Evolutionary conservation across 345 rosid genomes (phyloP).

Genomic region (Arabis hirsuta): DNA sequence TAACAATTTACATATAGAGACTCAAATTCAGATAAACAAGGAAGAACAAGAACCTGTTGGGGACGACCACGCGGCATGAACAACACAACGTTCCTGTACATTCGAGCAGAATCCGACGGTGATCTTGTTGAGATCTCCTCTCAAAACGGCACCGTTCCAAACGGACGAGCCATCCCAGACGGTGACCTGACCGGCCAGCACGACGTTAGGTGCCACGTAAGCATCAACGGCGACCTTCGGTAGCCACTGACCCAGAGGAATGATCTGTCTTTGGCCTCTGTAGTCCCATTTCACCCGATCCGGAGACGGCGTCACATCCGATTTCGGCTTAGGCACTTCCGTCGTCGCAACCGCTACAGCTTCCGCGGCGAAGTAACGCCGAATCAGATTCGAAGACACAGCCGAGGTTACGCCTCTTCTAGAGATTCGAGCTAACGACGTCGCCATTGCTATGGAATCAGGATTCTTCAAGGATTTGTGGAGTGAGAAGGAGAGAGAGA

Average conservation of each 20-base stretch:
- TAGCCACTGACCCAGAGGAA: conserved; percentile 92
- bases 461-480: conserved; percentile 17
- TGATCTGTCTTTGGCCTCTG: conserved; percentile 90
- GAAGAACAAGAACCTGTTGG: conserved; percentile 69
- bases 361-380: conserved; percentile 46
- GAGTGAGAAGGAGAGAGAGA: conserved; percentile 27
- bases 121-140: conserved; percentile 98
- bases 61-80: conserved; percentile 97
- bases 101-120: conserved; percentile 89
- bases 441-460: conserved; percentile 54
- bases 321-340: conserved; percentile 48
- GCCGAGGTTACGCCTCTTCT: conserved; percentile 43
- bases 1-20: background rate
- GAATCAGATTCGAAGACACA: conserved; percentile 17
- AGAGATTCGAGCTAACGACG: conserved; percentile 58
- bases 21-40: background rate
- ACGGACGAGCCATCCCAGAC: conserved; percentile 90
- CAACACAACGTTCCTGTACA: conserved; percentile 89
- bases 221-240: conserved; percentile 97
- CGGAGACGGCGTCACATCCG: conserved; percentile 60
- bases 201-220: conserved; percentile 90
- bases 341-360: conserved; percentile 53
- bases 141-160: conserved; percentile 89
- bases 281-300: conserved; percentile 98
- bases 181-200: conserved; percentile 90